A percentile compares a stretch with the other conserved stretches of the same genome.
Conservation (phyloP, 2,329 filamentous ascomycete genomes). For the Diaporthe citrichinensis region DNA sequence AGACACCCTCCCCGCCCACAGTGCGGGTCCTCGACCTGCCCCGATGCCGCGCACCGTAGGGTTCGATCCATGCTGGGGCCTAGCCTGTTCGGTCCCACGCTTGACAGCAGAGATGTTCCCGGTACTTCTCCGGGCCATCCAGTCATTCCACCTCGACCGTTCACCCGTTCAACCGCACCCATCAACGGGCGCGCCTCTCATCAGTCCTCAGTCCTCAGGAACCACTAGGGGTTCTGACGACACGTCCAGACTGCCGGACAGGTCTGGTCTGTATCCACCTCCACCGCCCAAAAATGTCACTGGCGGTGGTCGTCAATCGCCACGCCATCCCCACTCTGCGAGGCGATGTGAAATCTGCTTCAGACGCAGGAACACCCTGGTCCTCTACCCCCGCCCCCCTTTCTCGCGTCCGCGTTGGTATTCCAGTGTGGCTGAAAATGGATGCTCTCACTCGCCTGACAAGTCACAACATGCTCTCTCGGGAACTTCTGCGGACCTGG, state of each 20-base stretch:
- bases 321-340: background rate
- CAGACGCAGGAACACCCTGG: background rate
- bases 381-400: slow-evolving; percentile 13
- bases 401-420: slow-evolving; percentile 27
- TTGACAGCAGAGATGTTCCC: slow-evolving; percentile 27
- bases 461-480: slow-evolving; percentile 22
- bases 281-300: slow-evolving; percentile 19
- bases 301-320: slow-evolving; percentile 17
- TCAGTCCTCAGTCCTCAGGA: background rate
- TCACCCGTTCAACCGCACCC: slow-evolving; percentile 31
- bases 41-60: slow-evolving; percentile 7
- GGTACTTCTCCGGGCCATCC: slow-evolving; percentile 29
- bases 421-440: slow-evolving; percentile 34
- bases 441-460: slow-evolving; percentile 32
- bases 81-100: slow-evolving; percentile 30
- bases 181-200: slow-evolving; percentile 26
- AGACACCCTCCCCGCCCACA: slow-evolving; percentile 15
- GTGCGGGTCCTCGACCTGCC: slow-evolving; percentile 14
- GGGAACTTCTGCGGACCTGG: slow-evolving; percentile 31
- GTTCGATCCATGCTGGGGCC: slow-evolving; percentile 13
- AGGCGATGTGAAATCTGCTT: slow-evolving; percentile 22
- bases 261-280: slow-evolving; percentile 14
- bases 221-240: slow-evolving; percentile 5
- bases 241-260: slow-evolving; percentile 16
- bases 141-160: slow-evolving; percentile 27